Conservation (phyloP, 306 rosid genomes). For the Nissolia schottii region DNA sequence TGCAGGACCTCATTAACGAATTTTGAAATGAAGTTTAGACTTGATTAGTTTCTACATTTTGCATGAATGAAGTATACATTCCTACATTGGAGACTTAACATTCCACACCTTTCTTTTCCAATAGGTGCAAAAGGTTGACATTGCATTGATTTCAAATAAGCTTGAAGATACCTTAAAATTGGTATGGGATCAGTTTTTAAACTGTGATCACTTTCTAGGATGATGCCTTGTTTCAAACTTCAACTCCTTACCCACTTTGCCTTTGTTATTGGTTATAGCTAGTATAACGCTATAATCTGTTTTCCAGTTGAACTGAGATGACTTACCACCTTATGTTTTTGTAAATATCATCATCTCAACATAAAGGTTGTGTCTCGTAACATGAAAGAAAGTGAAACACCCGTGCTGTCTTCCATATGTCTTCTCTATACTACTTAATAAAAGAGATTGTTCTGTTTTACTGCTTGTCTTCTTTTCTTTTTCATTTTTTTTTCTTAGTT, state of each 20-base stretch:
- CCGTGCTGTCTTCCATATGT: no score
- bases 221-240: conserved; percentile 2
- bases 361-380: no score
- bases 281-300: neutral
- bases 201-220: conserved; percentile 23
- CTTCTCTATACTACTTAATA: no score
- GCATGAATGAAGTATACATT: neutral
- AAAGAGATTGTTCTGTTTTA: no score
- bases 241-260: neutral
- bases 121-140: conserved; percentile 27
- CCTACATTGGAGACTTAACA: neutral
- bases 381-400: no score
- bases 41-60: neutral
- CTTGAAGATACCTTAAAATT: conserved; percentile 42
- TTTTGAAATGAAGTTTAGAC: neutral
- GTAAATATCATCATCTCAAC: no score
- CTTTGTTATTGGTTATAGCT: neutral
- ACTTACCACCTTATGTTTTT: neutral
- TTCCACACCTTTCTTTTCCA: neutral
- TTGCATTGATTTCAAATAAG: conserved; percentile 29
- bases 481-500: no score
- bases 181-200: conserved; percentile 40
- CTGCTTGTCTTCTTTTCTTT: no score
- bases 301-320: no score
- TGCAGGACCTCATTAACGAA: neutral